Base-by-base conservation (phyloP, 768 basidiomycete genomes). In the Tylopilus subfusipes region DNA sequence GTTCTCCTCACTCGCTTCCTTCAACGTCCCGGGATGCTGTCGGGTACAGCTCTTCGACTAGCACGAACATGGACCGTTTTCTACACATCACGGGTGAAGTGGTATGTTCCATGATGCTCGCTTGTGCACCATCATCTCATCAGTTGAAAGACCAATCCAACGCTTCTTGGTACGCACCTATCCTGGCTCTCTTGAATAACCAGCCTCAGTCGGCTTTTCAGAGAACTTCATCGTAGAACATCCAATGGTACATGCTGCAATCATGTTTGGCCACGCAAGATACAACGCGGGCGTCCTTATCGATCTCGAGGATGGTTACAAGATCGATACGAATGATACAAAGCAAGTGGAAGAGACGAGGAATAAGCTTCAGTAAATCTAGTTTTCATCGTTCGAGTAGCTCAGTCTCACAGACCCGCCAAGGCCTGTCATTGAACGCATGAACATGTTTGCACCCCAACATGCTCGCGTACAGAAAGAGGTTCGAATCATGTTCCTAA, bases 251-350 rank as follows among this genome's bases (percentile, higher is more conserved):
- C 54, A 53, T 44, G 52, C 54, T 12, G 61, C 64, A 27, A 50
- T 60, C 54, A 54, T 65, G 57, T 63, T 63, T 52, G 64, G 64
- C 22, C 56, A 58, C 14, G 63, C 51, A 48, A 56, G 64, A 52
- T 63, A 60, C 27, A 55, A 55, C 25, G 51, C 57, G 0, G 63
- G 63, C 7, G 6, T 56, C 19, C 54, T 62, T 21, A 56, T 65
- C 40, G 50, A 64, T n/a, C 48, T 65, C 19, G 21, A 50, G 42
- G 51, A 54, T 18, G 30, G 11, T 4, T 42, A 30, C 30, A 50
- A 55, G 22, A 51, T 64, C 5, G 63, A 62, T 24, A 43, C 48
- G 3, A 36, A 8, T 5, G 53, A 65, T 40, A 11, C 27, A 22
- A 46, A 33, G 38, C 50, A 55, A 53, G 44, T 64, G 9, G 55